Evolutionary conservation across 176 grass and related monocot genomes (phyloP), one percentile per base, ranked within the genome.

Genomic region (bread wheat (Triticum aestivum)): DNA sequence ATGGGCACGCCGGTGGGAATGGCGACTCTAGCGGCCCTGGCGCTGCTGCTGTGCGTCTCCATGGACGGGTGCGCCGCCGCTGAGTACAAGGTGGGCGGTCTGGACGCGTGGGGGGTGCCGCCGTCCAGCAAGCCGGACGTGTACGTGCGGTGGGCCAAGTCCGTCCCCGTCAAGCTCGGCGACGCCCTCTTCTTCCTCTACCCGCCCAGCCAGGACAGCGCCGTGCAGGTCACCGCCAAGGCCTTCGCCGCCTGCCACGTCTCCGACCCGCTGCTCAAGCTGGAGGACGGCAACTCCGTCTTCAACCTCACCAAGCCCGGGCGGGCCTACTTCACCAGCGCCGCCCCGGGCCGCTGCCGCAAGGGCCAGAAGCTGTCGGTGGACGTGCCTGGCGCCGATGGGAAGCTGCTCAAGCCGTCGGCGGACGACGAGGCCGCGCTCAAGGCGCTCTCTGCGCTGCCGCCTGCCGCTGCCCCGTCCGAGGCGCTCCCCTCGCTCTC

Each of bases 181-280:
- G 96, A 98, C 81, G 82, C 93, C 84, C 84, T 98, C 69, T 65
- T 91, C 47, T 98, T 98, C 74, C 84, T 98, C 9, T 98, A 98
- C 86, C 96, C 87, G 61, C 89, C 83, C 23, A 91, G 89, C 38
- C 65, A 94, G 81, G 88, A 94, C 83, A 86, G 49, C 74, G 89
- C 84, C 79, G 49, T 98, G 0, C 89, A 94, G 87, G 82, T 98
- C 8, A 75, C 93, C 33, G 83, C 90, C 77, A 59, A 58, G 69
- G 96, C 88, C 56, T 95, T 90, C 88, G 92, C 83, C 41, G 49
- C 83, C 74, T 98, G 93, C 78, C 81, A 84, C 44, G 54, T 89
- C 4, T 54, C 86, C 17, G 89, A 84, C 45, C 91, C 93, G 13
- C 9, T 94, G 8, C 70, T 90, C 44, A 86, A 61, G 29, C 84